phyloP scores from a whole-genome alignment of 2,329 filamentous ascomycete genomes.

The Epichloe coenophiala region DNA sequence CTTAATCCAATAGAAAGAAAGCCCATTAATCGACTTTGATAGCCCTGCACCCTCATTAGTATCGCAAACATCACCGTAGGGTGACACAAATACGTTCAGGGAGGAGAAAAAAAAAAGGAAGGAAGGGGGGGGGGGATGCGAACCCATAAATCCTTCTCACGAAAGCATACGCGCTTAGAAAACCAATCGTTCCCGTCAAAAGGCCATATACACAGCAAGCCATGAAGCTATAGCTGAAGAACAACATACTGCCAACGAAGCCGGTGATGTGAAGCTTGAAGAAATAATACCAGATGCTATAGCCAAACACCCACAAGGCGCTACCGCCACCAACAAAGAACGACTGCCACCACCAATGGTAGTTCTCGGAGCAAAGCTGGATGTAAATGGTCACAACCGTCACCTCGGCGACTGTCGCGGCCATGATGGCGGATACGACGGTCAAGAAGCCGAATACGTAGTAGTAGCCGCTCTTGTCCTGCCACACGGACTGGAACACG shows the following conservation, averaged over 20 bases:
- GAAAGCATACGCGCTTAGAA: slow-evolving; percentile 73
- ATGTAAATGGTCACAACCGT: slow-evolving; percentile 74
- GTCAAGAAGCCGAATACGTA: slow-evolving; percentile 82
- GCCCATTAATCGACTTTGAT: slow-evolving; percentile 35
- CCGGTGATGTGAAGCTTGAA: slow-evolving; percentile 70
- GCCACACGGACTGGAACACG: slow-evolving; percentile 77
- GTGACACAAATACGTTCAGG: background rate
- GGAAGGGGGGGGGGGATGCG: slow-evolving; percentile 17
- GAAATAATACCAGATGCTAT: slow-evolving; percentile 74
- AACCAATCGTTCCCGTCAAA: slow-evolving; percentile 71
- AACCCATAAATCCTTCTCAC: slow-evolving; percentile 71
- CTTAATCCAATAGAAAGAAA: no score
- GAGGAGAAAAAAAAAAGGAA: background rate
- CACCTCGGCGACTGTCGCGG: slow-evolving; percentile 69
- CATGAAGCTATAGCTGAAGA: slow-evolving; percentile 75
- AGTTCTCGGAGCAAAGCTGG: slow-evolving; percentile 72
- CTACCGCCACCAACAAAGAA: slow-evolving; percentile 68
- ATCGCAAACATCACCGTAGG: background rate
- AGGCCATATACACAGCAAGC: slow-evolving; percentile 72
- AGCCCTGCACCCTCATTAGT: slow-evolving; percentile 22
- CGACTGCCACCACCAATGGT: slow-evolving; percentile 88
- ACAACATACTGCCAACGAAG: slow-evolving; percentile 65
- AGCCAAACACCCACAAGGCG: slow-evolving; percentile 68
- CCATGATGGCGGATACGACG: slow-evolving; percentile 57
- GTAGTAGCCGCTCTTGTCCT: slow-evolving; percentile 84